These are phyloP conservation scores for Backusella parvicylindrica DNA, from an alignment of 192 early-diverging fungal species.

Conservation along the genomic window DNA sequence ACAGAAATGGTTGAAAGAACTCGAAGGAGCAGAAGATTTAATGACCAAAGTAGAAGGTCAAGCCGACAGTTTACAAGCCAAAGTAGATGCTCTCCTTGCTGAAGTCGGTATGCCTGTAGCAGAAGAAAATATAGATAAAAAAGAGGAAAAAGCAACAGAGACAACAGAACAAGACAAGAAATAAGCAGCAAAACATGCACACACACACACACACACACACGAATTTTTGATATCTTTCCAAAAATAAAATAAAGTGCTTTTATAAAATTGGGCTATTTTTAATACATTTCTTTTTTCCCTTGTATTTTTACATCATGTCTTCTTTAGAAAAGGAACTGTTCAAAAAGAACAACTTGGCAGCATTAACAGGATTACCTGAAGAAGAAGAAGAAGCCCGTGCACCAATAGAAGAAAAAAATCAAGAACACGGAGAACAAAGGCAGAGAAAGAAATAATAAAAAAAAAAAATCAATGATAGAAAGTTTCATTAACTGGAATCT, in stretches of 20 bases:
- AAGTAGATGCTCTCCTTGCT: conserved; percentile 22
- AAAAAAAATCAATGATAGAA: not conserved
- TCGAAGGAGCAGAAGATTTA: conserved; percentile 18
- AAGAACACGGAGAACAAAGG: not conserved
- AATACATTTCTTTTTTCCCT: not conserved
- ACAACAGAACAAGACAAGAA: not conserved
- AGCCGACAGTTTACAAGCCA: conserved; percentile 16
- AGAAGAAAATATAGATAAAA: not conserved
- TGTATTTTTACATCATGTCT: conserved; percentile 16
- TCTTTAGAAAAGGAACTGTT: conserved; percentile 27
- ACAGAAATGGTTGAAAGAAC: conserved; percentile 25
- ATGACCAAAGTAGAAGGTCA: conserved; percentile 22
- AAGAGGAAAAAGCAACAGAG: not conserved
- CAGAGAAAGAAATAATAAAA: not conserved
- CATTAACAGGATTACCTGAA: conserved; percentile 10
- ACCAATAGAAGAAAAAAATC: not conserved
- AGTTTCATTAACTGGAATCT: not conserved
- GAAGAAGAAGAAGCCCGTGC: not conserved
- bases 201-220: not conserved
- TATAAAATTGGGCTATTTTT: not conserved
- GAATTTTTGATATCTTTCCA: not conserved
- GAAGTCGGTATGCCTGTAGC: not conserved
- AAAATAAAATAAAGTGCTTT: not conserved
- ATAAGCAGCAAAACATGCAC: too few species aligned
- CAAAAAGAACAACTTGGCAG: conserved; percentile 8